Conservation (phyloP, 2,329 filamentous ascomycete genomes). For the Aspergillus sojae region DNA sequence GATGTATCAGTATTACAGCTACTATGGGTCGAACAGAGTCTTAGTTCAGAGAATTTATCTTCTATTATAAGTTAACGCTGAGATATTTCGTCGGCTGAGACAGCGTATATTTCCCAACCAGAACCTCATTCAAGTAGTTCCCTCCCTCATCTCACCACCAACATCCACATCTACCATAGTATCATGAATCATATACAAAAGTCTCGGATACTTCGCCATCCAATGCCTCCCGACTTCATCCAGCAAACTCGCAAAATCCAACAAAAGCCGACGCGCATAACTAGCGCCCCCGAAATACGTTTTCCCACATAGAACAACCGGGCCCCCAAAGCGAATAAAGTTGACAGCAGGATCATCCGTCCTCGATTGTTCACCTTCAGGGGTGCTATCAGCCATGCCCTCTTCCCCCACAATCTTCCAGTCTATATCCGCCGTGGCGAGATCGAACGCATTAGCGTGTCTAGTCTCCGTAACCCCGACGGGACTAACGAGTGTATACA, state of each 20-base stretch:
- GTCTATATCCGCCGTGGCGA: neutral
- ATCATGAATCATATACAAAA: slow-evolving; percentile 5
- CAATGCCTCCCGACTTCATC: neutral
- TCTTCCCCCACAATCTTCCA: neutral
- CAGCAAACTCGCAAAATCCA: neutral
- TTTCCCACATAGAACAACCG: neutral
- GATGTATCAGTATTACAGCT: too few relatives aligned
- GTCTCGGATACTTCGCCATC: neutral
- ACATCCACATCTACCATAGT: neutral
- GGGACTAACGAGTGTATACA: neutral
- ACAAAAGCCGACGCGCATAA: neutral
- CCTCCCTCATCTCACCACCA: neutral
- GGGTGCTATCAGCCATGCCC: neutral
- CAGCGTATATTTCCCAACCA: neutral
- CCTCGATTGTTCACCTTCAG: neutral
- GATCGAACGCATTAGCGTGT: neutral
- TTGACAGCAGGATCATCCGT: neutral
- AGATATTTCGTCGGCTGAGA: neutral
- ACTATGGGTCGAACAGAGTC: too few relatives aligned
- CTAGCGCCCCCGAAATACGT: neutral
- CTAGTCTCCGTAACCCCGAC: too few relatives aligned
- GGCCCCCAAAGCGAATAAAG: neutral
- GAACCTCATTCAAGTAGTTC: neutral
- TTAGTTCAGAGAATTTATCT: neutral
- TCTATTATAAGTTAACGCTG: neutral